These are phyloP conservation scores for Arthrobotrys sphaeroides DNA, from an alignment of 2,329 filamentous ascomycete genomes.

Conservation along the genomic window DNA sequence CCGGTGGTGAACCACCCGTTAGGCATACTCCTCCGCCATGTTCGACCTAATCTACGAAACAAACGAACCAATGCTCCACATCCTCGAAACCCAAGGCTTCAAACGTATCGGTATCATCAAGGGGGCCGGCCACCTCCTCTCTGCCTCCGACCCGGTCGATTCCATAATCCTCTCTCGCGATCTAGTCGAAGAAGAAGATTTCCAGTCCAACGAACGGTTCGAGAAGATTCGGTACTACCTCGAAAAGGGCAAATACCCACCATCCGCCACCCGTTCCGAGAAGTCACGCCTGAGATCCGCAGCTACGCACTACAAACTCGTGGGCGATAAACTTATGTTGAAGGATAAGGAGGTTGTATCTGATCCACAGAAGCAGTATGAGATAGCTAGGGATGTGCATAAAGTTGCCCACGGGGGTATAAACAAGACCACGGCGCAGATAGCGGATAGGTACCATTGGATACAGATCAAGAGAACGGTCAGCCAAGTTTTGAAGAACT, in stretches of 20 bases:
- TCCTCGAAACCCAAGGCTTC: conserved; percentile 79
- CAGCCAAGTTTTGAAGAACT: conserved; percentile 91
- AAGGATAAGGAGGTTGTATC: conserved; percentile 98
- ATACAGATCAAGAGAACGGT: conserved; percentile 98
- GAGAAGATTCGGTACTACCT: conserved; percentile 99
- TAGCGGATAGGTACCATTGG: conserved; percentile 96
- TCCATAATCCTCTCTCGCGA: conserved; percentile 69
- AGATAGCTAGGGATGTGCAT: conserved; percentile 83
- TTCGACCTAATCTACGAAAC: conserved; percentile 81
- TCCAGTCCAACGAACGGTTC: conserved; percentile 85
- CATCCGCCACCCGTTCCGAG: conserved; percentile 90
- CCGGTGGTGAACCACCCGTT: neutral
- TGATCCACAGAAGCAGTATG: conserved; percentile 87
- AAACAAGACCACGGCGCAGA: conserved; percentile 95
- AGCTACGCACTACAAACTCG: conserved; percentile 91
- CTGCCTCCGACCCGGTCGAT: conserved; percentile 66
- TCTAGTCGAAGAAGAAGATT: conserved; percentile 70
- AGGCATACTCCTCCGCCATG: conserved; percentile 76
- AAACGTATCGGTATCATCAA: conserved; percentile 75
- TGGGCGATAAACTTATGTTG: conserved; percentile 84
- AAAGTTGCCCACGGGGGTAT: conserved; percentile 84
- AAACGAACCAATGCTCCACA: conserved; percentile 75
- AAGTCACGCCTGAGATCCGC: conserved; percentile 93
- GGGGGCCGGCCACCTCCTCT: conserved; percentile 67
- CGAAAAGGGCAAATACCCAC: conserved; percentile 91